Base-by-base conservation (phyloP, 768 basidiomycete genomes). In the Hygrophorus russula region DNA sequence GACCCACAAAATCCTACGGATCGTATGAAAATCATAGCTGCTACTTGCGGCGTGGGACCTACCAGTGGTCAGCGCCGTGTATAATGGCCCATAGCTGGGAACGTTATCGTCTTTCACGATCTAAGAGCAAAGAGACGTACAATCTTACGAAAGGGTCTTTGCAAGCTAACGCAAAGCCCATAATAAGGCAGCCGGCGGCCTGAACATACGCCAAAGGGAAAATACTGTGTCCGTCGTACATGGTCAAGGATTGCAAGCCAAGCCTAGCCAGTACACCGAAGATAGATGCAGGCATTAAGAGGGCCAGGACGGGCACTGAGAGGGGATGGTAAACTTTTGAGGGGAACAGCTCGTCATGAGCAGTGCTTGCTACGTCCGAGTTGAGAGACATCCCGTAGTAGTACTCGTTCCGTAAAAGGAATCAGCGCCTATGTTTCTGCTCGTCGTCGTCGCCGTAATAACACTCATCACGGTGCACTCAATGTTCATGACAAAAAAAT, bases 51-150 rank as follows among this genome's bases (percentile, higher is more conserved):
- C 7, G 39, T 28, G 4, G 27, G 38, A 54, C 62, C 50, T 48
- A 80, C 89, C 90, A 47, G 92, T 96, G 0, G 91, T 88, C 10
- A 90, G 57, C 15, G 86, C 88, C 2, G 82, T 88, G 59, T 92
- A 94, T 12, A 96, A 55, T 3, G 92, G 92, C 0, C 78, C 80
- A 62, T 93, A 92, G 49, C 91, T 96, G 52, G 36, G 20, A 34
- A 20, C 28, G 11, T 31, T n/a, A 42, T 38, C 15, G 37, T 12
- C 17, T 28, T 41, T 40, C 8, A 24, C 17, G 18, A 24, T 33
- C n/a, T 33, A 19, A 42, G 45, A 29, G 19, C 27, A 19, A 20
- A 9, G 12, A 38, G 33, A 53, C 89, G 62, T 57, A 96, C 91
- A 84, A 80, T 53, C 68, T 63, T 36, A 78, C 76, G 10, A 99